Percentiles rank a stretch among this genome's conserved stretches.
phyloP scores from a whole-genome alignment of 768 basidiomycete genomes.

The Russula olivacea region DNA sequence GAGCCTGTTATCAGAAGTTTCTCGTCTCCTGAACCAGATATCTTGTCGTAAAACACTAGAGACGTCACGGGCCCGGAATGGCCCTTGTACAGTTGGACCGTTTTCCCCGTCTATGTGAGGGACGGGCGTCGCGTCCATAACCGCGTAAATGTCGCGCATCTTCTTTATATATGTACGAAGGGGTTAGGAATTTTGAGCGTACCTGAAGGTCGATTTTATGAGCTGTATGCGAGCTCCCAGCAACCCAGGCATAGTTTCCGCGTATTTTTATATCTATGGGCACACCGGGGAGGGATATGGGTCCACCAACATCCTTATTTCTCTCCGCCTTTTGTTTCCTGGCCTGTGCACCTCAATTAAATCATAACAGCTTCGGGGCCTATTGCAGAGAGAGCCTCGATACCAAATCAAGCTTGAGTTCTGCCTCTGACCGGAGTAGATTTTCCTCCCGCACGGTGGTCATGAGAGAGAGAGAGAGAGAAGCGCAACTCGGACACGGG shows the following conservation, averaged over 20 bases:
- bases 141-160: not conserved
- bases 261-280: slow-evolving; percentile 64
- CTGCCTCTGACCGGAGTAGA: slow-evolving; percentile 32
- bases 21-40: slow-evolving; percentile 35
- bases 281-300: slow-evolving; percentile 71
- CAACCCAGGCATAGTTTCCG: slow-evolving; percentile 73
- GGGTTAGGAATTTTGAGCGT: slow-evolving; percentile 3
- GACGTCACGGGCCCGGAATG: slow-evolving; percentile 88
- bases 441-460: not conserved
- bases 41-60: slow-evolving; percentile 57
- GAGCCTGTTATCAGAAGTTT: slow-evolving; percentile 79
- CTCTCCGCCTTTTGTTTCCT: slow-evolving; percentile 66
- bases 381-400: not conserved
- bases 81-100: slow-evolving; percentile 66
- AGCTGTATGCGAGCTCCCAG: slow-evolving; percentile 74
- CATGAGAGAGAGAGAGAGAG: not conserved
- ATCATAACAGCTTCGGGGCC: not conserved
- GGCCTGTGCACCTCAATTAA: slow-evolving; percentile 37
- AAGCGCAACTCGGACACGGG: no score
- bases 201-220: slow-evolving; percentile 78
- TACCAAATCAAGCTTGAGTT: slow-evolving; percentile 58
- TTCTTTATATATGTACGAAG: not conserved
- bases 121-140: not conserved
- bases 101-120: slow-evolving; percentile 67
- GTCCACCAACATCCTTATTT: slow-evolving; percentile 67